Evolutionary conservation across 2,329 filamentous ascomycete genomes (phyloP), one percentile per base, ranked within the genome.

Genomic region (Microdochium bolleyi): DNA sequence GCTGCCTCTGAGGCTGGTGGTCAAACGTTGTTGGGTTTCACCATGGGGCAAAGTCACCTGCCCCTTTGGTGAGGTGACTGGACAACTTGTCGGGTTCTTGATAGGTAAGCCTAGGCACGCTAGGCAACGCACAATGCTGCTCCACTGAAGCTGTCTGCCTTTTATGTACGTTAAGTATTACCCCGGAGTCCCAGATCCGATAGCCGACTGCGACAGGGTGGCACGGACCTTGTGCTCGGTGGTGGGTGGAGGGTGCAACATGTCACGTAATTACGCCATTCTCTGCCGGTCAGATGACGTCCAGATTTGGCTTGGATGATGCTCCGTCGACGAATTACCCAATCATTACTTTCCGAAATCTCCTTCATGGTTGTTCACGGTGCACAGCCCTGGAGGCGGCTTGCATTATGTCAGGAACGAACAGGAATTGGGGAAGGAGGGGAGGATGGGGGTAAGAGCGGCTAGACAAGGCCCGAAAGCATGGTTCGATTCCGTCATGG

Each of bases 111-210:
- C n/a, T n/a, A n/a, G n/a, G n/a, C n/a, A n/a, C n/a, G n/a, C n/a
- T n/a, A n/a, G n/a, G n/a, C n/a, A n/a, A n/a, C n/a, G n/a, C n/a
- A n/a, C n/a, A n/a, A n/a, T n/a, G n/a, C n/a, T n/a, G n/a, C n/a
- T n/a, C n/a, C n/a, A n/a, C n/a, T n/a, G n/a, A n/a, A n/a, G n/a
- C n/a, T n/a, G n/a, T n/a, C n/a, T n/a, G n/a, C n/a, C n/a, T n/a
- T n/a, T n/a, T n/a, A n/a, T n/a, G n/a, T n/a, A n/a, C n/a, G n/a
- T n/a, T n/a, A n/a, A n/a, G n/a, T n/a, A n/a, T n/a, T n/a, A n/a
- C n/a, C n/a, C n/a, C n/a, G n/a, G n/a, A n/a, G n/a, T n/a, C 37
- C 41, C 41, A 46, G 41, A 46, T 46, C 41, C 41, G 41, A 46
- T 24, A 46, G 21, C 41, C 34, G 34, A 14, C 7, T 5, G 13